These are phyloP conservation scores for Boehmeria nivea DNA, from an alignment of 306 rosid genomes.

Conservation along the genomic window DNA sequence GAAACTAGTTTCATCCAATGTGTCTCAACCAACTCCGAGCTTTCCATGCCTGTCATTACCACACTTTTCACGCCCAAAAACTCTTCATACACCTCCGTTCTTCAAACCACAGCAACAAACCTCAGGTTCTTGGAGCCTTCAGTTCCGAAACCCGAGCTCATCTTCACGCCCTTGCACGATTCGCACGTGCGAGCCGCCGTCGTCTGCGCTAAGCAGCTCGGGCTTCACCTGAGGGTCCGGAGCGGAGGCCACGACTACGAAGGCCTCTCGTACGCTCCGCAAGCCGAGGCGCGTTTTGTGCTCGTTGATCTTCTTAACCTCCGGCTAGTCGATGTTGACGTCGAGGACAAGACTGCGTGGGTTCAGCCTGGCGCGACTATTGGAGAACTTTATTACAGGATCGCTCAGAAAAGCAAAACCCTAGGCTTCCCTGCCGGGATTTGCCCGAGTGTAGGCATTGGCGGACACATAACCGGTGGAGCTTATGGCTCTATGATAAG, in stretches of 20 bases:
- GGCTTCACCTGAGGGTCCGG: not conserved
- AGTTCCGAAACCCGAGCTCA: not conserved
- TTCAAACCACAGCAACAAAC: no score
- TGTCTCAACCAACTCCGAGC: not conserved
- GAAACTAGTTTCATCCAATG: slow-evolving; percentile 49
- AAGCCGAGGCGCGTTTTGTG: not conserved
- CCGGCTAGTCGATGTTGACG: not conserved
- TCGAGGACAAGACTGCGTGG: not conserved
- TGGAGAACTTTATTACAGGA: slow-evolving; percentile 4
- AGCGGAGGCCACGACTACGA: slow-evolving; percentile 6
- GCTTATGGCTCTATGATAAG: slow-evolving; percentile 1
- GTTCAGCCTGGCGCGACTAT: not conserved
- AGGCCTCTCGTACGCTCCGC: not conserved
- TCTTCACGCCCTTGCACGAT: slow-evolving; percentile 1
- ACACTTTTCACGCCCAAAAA: no score
- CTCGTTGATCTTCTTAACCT: not conserved
- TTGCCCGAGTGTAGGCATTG: not conserved
- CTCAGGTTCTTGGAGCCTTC: not conserved
- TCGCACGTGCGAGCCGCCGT: not conserved
- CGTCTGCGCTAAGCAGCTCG: not conserved
- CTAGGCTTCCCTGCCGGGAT: not conserved
- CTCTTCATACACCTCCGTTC: no score
- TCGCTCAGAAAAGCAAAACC: slow-evolving; percentile 2
- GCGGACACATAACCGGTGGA: slow-evolving; percentile 2
- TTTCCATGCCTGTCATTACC: not conserved